phyloP scores from a whole-genome alignment of 805 yeast species.

The Candida corydali region DNA sequence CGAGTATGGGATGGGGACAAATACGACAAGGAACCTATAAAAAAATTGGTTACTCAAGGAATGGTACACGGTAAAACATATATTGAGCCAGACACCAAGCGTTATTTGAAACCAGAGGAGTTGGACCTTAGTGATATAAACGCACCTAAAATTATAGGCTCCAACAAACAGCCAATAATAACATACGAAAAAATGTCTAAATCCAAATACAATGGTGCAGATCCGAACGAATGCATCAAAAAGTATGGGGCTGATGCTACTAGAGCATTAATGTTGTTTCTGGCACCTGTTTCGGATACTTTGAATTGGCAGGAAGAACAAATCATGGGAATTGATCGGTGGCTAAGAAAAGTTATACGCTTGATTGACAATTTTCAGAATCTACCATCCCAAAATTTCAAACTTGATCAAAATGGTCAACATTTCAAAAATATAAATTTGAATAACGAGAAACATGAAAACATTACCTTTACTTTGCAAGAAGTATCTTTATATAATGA shows the following conservation, averaged over 20 bases:
- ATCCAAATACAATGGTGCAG: constrained; percentile 92
- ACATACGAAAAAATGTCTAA: constrained; percentile 94
- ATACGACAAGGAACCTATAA: constrained; percentile 74
- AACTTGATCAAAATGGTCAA: not conserved
- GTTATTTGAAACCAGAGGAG: constrained; percentile 78
- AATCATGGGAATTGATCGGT: constrained; percentile 82
- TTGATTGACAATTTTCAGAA: constrained; percentile 17
- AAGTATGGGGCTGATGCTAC: constrained; percentile 91
- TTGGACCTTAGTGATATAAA: constrained; percentile 40
- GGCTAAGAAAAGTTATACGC: constrained; percentile 62
- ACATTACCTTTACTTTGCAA: constrained; percentile 26
- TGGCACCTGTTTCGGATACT: constrained; percentile 80
- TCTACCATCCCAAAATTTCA: constrained; percentile 7
- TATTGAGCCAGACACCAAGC: constrained; percentile 64
- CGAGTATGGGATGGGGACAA: constrained; percentile 66
- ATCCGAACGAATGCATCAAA: constrained; percentile 71
- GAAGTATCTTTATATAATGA: constrained; percentile 61
- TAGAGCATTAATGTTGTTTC: constrained; percentile 88
- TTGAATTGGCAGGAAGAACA: constrained; percentile 88
- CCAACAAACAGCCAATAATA: constrained; percentile 50
- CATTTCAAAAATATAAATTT: constrained; percentile 12
- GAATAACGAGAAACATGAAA: constrained; percentile 14
- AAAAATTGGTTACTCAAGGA: constrained; percentile 82
- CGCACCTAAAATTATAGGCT: constrained; percentile 43
- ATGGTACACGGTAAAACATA: constrained; percentile 96